Evolutionary conservation across 139 green algal genomes (phyloP).

Genomic region (Dunaliella sp.): DNA sequence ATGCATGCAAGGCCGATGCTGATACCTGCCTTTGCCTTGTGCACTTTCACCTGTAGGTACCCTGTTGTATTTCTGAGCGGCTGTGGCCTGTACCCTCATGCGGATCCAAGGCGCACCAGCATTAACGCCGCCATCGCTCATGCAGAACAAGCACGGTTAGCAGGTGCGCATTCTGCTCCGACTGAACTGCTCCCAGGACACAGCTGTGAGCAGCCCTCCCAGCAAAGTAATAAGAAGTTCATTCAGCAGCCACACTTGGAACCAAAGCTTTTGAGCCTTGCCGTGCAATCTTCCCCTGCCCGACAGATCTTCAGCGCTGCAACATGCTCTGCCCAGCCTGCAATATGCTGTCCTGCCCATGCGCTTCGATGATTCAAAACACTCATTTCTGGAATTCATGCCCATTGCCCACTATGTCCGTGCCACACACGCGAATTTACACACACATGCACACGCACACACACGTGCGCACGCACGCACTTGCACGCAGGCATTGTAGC

Average conservation of each 20-base stretch:
- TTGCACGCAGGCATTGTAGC: constrained; percentile 58
- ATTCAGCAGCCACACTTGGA: neutral
- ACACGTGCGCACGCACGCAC: neutral
- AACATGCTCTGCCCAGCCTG: too few species aligned
- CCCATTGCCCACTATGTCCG: too few species aligned
- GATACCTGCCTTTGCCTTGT: too few species aligned
- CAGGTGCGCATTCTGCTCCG: too few species aligned
- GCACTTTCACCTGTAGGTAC: constrained; percentile 13
- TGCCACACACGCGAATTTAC: neutral
- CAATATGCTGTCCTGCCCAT: too few species aligned
- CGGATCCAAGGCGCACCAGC: constrained; percentile 66
- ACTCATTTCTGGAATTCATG: too few species aligned
- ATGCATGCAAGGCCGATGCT: too few species aligned
- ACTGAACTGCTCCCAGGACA: neutral
- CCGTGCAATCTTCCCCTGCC: too few species aligned
- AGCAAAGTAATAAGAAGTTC: neutral
- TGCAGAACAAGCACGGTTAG: constrained; percentile 46
- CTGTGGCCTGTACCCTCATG: constrained; percentile 56
- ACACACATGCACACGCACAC: neutral
- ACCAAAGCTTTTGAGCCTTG: too few species aligned
- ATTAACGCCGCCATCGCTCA: constrained; percentile 64
- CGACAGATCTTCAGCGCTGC: too few species aligned
- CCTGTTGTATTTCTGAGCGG: constrained; percentile 79
- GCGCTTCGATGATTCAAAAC: too few species aligned
- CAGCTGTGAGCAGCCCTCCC: neutral